Evolutionary conservation across 169 alveolate species (phyloP).

Genomic region (Eimeria maxima): DNA sequence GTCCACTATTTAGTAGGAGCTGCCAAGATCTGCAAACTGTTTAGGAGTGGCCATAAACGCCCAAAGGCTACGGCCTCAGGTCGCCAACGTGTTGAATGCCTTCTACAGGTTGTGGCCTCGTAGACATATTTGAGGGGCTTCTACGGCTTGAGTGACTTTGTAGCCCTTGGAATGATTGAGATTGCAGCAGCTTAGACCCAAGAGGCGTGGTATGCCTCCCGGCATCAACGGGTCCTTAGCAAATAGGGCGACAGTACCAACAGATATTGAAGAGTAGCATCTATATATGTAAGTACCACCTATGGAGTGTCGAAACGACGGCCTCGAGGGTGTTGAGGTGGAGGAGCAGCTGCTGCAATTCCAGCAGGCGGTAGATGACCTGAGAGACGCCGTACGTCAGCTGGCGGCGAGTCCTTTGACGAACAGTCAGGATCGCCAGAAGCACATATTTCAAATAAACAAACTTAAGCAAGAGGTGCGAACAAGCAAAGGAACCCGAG

Average conservation of each 20-base stretch:
- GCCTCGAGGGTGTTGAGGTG: slow-evolving; percentile 35
- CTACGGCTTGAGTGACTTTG: not conserved
- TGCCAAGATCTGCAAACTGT: not conserved
- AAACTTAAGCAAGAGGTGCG: slow-evolving; percentile 46
- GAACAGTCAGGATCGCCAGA: slow-evolving; percentile 28
- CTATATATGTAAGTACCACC: not conserved
- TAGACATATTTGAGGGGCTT: not conserved
- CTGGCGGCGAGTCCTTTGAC: slow-evolving; percentile 33
- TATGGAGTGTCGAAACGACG: slow-evolving; percentile 34
- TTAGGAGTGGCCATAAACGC: not conserved
- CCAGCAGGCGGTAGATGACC: slow-evolving; percentile 61
- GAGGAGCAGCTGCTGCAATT: slow-evolving; percentile 74
- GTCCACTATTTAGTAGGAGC: not conserved
- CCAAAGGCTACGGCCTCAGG: not conserved
- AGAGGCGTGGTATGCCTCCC: not conserved
- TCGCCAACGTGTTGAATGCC: not conserved
- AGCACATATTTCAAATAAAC: not conserved
- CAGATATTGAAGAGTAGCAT: not conserved
- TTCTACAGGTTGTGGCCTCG: not conserved
- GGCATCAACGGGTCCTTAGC: not conserved
- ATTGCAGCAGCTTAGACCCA: not conserved
- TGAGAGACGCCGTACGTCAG: slow-evolving; percentile 35
- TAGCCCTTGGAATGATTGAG: not conserved
- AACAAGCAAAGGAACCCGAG: not conserved
- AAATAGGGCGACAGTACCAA: not conserved